phyloP scores from a whole-genome alignment of 495 filamentous ascomycete genomes.

The Aspergillus coremiiformis region DNA sequence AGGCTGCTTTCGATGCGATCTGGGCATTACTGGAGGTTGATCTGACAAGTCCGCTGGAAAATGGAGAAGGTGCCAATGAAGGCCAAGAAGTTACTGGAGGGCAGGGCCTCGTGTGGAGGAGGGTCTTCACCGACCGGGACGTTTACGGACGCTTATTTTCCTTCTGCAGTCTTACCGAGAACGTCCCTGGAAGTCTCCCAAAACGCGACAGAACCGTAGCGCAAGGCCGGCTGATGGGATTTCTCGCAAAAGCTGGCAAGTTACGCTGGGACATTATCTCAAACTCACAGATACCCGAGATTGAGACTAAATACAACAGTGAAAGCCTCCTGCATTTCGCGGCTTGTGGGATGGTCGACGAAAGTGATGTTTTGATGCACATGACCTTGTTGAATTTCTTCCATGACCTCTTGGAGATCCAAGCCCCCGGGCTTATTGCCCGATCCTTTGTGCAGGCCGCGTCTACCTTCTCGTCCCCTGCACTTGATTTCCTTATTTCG shows the following conservation, averaged over 20 bases:
- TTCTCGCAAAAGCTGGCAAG: constrained; percentile 59
- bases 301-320: constrained; percentile 49
- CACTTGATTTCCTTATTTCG: constrained; percentile 48
- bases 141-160: constrained; percentile 59
- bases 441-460: constrained; percentile 26
- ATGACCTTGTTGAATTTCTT: constrained; percentile 72
- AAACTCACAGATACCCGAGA: constrained; percentile 48
- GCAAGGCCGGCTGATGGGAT: constrained; percentile 66
- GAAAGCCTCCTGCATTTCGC: constrained; percentile 68
- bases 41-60: constrained; percentile 35
- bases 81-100: constrained; percentile 38
- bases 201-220: constrained; percentile 65
- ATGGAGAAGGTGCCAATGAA: constrained; percentile 35
- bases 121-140: constrained; percentile 58
- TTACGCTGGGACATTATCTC: constrained; percentile 58
- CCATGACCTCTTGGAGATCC: constrained; percentile 50
- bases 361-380: constrained; percentile 71
- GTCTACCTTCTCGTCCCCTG: constrained; percentile 42
- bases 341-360: constrained; percentile 64
- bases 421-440: constrained; percentile 30
- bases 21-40: constrained; percentile 65
- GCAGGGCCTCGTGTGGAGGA: constrained; percentile 66
- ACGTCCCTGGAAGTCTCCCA: constrained; percentile 35
- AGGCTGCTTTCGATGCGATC: constrained; percentile 58
- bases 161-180: constrained; percentile 47